Conservation (phyloP, 1,139 yeast genomes). For the Yamadazyma siamensis region DNA sequence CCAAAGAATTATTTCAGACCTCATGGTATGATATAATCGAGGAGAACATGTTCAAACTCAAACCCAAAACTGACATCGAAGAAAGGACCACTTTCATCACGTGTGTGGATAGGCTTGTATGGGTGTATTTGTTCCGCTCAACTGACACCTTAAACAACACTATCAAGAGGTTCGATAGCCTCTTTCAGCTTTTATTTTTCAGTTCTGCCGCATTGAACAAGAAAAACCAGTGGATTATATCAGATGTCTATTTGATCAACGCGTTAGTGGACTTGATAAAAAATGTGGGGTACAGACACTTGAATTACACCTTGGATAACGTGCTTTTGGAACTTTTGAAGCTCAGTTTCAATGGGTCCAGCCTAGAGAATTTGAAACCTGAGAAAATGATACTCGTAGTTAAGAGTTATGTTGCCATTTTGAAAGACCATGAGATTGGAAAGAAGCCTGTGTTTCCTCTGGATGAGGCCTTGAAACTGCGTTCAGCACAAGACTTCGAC, state of each 20-base stretch:
- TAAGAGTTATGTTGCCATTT: conserved; percentile 64
- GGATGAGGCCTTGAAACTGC: conserved; percentile 42
- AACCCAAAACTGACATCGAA: conserved; percentile 38
- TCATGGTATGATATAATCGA: conserved; percentile 75
- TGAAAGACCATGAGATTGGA: conserved; percentile 56
- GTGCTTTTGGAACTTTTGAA: conserved; percentile 63
- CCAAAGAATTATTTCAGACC: conserved; percentile 70
- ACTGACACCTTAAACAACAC: conserved; percentile 88
- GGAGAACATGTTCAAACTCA: conserved; percentile 33
- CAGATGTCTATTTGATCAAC: conserved; percentile 58
- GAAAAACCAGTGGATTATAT: conserved; percentile 69
- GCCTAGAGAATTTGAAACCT: conserved; percentile 60
- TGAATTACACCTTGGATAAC: conserved; percentile 76
- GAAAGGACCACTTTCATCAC: conserved; percentile 64
- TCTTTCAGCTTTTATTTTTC: conserved; percentile 57
- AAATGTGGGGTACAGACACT: conserved; percentile 73
- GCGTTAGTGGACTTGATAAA: conserved; percentile 72
- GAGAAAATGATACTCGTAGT: conserved; percentile 72
- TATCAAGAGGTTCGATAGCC: conserved; percentile 49
- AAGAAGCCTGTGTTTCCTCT: conserved; percentile 76
- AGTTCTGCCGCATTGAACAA: conserved; percentile 40
- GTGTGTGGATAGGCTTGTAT: conserved; percentile 68
- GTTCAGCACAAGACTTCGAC: conserved; percentile 7
- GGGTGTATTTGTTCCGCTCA: conserved; percentile 88
- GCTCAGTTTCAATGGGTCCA: conserved; percentile 50